These are phyloP conservation scores for Lotmaria passim DNA, from an alignment of 208 protist species.

Conservation along the genomic window DNA sequence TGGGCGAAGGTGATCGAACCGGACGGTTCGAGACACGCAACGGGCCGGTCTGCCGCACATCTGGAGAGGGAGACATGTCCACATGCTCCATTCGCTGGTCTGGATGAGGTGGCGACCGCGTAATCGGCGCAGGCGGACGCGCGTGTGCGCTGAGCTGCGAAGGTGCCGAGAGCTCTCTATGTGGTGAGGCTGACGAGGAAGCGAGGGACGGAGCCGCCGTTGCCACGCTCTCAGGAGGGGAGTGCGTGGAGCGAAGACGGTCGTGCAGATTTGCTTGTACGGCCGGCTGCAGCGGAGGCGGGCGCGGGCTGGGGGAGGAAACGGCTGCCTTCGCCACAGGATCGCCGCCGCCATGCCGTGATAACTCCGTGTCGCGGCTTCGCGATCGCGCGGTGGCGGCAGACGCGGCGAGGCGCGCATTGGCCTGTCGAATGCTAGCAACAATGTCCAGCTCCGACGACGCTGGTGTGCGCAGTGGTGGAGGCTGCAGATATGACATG, in stretches of 20 bases:
- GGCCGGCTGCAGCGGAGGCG: not conserved
- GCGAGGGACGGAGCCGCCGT: not conserved
- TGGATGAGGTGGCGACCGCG: not conserved
- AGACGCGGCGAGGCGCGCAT: slow-evolving; percentile 4
- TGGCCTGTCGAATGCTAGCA: slow-evolving; percentile 7
- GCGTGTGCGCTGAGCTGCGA: not conserved
- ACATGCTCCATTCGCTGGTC: not conserved
- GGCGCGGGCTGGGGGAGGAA: not conserved
- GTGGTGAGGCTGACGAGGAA: not conserved
- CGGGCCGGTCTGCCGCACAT: not conserved
- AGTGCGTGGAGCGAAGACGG: not conserved
- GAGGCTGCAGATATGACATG: not conserved
- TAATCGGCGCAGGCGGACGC: not conserved
- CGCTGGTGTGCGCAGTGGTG: slow-evolving; percentile 9
- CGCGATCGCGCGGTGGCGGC: not conserved
- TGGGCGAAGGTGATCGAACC: too few relatives aligned
- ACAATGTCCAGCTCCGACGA: not conserved
- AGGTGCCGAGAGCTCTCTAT: not conserved
- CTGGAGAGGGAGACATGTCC: slow-evolving; percentile 6
- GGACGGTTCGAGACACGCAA: too few relatives aligned
- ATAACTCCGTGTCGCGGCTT: not conserved
- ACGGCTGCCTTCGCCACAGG: not conserved
- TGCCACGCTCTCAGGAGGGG: not conserved
- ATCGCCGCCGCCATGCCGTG: not conserved
- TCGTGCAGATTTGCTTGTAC: not conserved